phyloP scores from a whole-genome alignment of 345 rosid species.

The Leavenworthia alabamica region DNA sequence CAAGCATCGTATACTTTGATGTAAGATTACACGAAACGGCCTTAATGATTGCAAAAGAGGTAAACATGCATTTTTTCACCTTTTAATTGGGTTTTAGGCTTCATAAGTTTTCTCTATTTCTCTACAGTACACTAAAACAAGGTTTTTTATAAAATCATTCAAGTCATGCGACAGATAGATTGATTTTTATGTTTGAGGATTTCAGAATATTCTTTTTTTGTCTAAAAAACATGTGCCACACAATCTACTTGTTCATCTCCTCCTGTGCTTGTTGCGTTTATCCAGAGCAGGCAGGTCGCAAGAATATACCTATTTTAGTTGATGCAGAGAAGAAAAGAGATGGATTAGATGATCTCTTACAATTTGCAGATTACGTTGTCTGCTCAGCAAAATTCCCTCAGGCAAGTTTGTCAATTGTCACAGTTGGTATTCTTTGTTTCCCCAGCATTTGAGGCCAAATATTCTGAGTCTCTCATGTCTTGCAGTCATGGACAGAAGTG shows the following conservation, averaged over 20 bases:
- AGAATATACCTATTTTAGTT: constrained; percentile 68
- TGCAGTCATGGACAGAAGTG: constrained; percentile 74
- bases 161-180: too few species aligned
- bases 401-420: constrained; percentile 37
- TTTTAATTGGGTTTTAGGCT: background rate
- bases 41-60: constrained; percentile 61
- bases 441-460: background rate
- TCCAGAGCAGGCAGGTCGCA: constrained; percentile 75
- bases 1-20: constrained; percentile 59
- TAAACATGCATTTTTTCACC: constrained; percentile 23
- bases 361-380: constrained; percentile 54
- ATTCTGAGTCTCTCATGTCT: background rate
- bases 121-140: background rate
- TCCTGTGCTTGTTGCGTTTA: constrained; percentile 28
- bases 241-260: constrained; percentile 13
- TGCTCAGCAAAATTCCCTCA: constrained; percentile 80
- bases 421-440: background rate
- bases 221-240: background rate
- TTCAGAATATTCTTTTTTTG: background rate
- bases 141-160: background rate
- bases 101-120: background rate
- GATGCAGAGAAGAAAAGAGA: constrained; percentile 79
- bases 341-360: constrained; percentile 65
- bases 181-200: background rate
- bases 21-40: constrained; percentile 65